Percentiles rank a stretch among this genome's conserved stretches.
These are phyloP conservation scores for Penicillium fuscoglaucum DNA, from an alignment of 2,329 filamentous ascomycete genomes.

Conservation along the genomic window DNA sequence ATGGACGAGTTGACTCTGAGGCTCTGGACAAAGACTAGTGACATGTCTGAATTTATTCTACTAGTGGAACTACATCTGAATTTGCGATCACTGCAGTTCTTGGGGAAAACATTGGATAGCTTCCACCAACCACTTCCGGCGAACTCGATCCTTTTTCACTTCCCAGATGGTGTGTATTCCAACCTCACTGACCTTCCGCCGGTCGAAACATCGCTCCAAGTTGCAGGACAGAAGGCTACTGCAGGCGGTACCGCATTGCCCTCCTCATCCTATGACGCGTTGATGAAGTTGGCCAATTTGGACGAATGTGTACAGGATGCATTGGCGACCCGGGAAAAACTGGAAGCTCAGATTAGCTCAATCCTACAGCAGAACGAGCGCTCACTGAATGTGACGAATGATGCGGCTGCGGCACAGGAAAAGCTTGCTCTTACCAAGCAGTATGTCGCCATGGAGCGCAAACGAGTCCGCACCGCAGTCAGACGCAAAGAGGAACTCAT, in stretches of 20 bases:
- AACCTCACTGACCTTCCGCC: slow-evolving; percentile 66
- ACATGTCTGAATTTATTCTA: slow-evolving; percentile 58
- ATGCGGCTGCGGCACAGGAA: slow-evolving; percentile 43
- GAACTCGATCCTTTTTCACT: slow-evolving; percentile 83
- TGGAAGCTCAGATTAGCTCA: slow-evolving; percentile 75
- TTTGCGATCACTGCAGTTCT: slow-evolving; percentile 72
- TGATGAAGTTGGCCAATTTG: slow-evolving; percentile 85
- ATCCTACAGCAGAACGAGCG: slow-evolving; percentile 43
- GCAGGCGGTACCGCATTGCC: slow-evolving; percentile 54
- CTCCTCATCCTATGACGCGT: slow-evolving; percentile 79
- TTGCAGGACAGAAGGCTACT: slow-evolving; percentile 21
- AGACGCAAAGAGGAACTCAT: slow-evolving; percentile 67
- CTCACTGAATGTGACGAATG: slow-evolving; percentile 32
- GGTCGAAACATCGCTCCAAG: slow-evolving; percentile 29
- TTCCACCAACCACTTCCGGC: slow-evolving; percentile 73
- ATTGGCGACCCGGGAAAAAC: slow-evolving; percentile 69
- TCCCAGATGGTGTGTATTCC: slow-evolving; percentile 83
- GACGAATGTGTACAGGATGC: slow-evolving; percentile 92
- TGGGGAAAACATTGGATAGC: slow-evolving; percentile 64
- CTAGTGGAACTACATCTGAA: slow-evolving; percentile 73
- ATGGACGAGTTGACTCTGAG: slow-evolving; percentile 65
- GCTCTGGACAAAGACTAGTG: slow-evolving; percentile 68
- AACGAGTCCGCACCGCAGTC: slow-evolving; percentile 62
- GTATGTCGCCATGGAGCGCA: slow-evolving; percentile 63
- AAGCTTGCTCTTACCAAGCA: slow-evolving; percentile 45